Conservation (phyloP, 495 filamentous ascomycete genomes). For the Annulohypoxylon stygium region DNA sequence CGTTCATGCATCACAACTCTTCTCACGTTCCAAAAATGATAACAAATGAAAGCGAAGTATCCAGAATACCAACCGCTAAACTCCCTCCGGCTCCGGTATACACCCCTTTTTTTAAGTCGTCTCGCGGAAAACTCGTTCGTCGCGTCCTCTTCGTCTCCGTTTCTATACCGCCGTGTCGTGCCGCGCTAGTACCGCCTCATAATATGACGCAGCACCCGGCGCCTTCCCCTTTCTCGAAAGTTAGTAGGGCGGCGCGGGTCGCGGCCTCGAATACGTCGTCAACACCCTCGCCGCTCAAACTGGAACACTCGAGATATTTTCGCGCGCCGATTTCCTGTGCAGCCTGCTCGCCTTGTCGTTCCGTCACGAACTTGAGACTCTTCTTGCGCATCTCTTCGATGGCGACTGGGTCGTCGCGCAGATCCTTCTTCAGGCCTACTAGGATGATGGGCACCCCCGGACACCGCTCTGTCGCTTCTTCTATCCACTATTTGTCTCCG, state of each 20-base stretch:
- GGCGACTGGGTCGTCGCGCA: conserved; percentile 92
- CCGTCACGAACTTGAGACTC: conserved; percentile 84
- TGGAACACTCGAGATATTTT: conserved; percentile 98
- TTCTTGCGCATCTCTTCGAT: conserved; percentile 98
- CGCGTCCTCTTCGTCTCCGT: neutral
- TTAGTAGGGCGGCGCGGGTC: conserved; percentile 92
- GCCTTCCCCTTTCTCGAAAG: conserved; percentile 88
- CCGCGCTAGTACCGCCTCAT: conserved; percentile 62
- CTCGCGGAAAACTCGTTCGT: conserved; percentile 9
- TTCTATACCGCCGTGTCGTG: neutral
- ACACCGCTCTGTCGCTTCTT: conserved; percentile 95
- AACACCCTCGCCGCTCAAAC: conserved; percentile 95
- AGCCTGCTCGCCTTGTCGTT: conserved; percentile 82
- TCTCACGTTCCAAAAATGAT: neutral
- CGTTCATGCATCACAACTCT: neutral
- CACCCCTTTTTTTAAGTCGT: conserved; percentile 20
- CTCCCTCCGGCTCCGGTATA: conserved; percentile 20
- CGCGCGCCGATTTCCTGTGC: conserved; percentile 88
- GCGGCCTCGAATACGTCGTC: conserved; percentile 99
- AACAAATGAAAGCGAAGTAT: conserved; percentile 24
- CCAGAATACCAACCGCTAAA: conserved; percentile 22
- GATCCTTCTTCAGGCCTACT: conserved; percentile 97
- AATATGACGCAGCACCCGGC: conserved; percentile 91
- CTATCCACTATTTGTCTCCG: conserved; percentile 79
- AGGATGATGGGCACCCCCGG: conserved; percentile 95